These are phyloP conservation scores for Lasiosphaeris hirsuta DNA, from an alignment of 495 filamentous ascomycete genomes.

Conservation along the genomic window DNA sequence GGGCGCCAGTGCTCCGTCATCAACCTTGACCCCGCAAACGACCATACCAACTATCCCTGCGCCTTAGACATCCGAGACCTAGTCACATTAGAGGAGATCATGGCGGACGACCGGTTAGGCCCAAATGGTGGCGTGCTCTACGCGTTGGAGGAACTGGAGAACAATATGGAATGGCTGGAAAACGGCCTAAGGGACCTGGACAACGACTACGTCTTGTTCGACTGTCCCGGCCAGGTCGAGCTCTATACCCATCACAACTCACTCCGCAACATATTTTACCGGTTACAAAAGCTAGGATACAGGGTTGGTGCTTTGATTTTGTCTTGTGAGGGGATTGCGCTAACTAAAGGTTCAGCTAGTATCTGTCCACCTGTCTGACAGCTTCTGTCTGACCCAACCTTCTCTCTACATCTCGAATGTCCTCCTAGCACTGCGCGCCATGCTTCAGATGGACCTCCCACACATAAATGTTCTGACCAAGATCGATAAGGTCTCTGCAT, in stretches of 20 bases:
- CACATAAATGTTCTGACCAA: constrained; percentile 96
- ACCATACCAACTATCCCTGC: constrained; percentile 71
- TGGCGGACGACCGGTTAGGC: constrained; percentile 86
- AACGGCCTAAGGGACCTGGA: constrained; percentile 69
- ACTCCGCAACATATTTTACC: constrained; percentile 84
- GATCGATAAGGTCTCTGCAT: constrained; percentile 81
- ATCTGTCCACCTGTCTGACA: constrained; percentile 85
- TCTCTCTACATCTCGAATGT: constrained; percentile 93
- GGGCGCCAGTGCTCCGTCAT: constrained; percentile 90
- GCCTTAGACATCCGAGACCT: constrained; percentile 88
- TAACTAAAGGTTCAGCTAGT: constrained; percentile 61
- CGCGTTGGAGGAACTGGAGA: constrained; percentile 90
- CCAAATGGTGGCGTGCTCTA: constrained; percentile 92
- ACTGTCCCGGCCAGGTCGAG: constrained; percentile 96
- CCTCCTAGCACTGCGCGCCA: constrained; percentile 86
- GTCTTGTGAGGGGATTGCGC: neutral
- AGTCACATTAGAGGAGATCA: constrained; percentile 87
- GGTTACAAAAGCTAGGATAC: constrained; percentile 86
- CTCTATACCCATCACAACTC: constrained; percentile 92
- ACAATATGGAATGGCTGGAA: constrained; percentile 88
- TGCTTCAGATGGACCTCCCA: constrained; percentile 96
- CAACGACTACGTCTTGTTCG: constrained; percentile 92
- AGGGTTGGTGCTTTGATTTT: constrained; percentile 56
- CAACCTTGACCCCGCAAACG: constrained; percentile 97
- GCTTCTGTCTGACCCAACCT: constrained; percentile 83